phyloP scores from a whole-genome alignment of 148 eudicot species.

The Silene uniflora region DNA sequence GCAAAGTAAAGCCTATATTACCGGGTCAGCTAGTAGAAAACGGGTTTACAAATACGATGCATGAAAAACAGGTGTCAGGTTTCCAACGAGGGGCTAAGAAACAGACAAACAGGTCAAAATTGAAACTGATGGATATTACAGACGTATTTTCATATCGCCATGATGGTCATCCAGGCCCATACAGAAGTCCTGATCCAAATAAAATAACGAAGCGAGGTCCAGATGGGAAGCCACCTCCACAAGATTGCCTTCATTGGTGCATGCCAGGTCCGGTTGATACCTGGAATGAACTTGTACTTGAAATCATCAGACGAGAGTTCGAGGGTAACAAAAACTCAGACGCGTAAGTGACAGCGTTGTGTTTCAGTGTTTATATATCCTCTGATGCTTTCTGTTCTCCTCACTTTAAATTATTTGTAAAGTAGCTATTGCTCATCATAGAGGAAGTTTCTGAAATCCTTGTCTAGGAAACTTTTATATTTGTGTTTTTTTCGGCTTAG shows the following conservation, averaged over 20 bases:
- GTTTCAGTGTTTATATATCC: constrained; percentile 18
- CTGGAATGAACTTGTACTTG: constrained; percentile 84
- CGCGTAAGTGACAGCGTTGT: constrained; percentile 1
- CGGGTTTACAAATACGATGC: constrained; percentile 75
- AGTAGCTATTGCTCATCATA: constrained; percentile 7
- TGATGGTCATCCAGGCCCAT: constrained; percentile 97
- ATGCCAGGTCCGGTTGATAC: constrained; percentile 97
- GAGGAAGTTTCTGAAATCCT: neutral
- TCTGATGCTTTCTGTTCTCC: constrained; percentile 5
- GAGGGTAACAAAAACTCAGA: constrained; percentile 26
- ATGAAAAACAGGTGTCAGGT: constrained; percentile 68
- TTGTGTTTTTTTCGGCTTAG: neutral
- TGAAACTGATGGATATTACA: constrained; percentile 81
- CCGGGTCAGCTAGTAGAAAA: constrained; percentile 59
- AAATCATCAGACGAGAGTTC: constrained; percentile 58
- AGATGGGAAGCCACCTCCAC: constrained; percentile 86
- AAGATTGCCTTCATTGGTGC: constrained; percentile 98
- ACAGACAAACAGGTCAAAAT: constrained; percentile 46
- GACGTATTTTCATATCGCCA: constrained; percentile 66
- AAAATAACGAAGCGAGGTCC: constrained; percentile 75
- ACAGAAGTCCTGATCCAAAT: constrained; percentile 57
- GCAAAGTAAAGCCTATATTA: constrained; percentile 56
- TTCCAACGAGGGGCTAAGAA: constrained; percentile 51
- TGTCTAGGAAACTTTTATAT: neutral
- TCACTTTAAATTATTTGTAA: neutral